A percentile compares a stretch with the other conserved stretches of the same genome.
phyloP scores from a whole-genome alignment of 148 eudicot species.

The Salicornia ramosissima region DNA sequence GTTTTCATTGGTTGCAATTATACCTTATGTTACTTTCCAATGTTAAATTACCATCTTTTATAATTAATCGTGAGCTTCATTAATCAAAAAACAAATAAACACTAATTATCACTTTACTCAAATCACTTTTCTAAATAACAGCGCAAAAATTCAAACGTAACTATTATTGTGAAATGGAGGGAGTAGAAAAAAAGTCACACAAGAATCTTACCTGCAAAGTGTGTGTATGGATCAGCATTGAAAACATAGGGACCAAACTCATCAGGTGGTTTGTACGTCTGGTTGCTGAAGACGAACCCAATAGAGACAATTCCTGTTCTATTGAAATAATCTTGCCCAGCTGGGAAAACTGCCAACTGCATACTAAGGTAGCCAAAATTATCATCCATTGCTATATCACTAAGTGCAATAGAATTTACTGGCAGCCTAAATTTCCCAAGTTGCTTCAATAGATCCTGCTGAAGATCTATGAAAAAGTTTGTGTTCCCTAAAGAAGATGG shows the following conservation, averaged over 20 bases:
- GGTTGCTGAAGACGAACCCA: conserved; percentile 55
- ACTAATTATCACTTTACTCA: too few species aligned
- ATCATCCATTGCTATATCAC: conserved; percentile 35
- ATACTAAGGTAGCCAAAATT: conserved; percentile 38
- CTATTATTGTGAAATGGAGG: too few species aligned
- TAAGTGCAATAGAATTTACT: conserved; percentile 60
- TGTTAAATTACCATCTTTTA: too few species aligned
- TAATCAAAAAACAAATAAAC: too few species aligned
- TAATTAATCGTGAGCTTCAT: too few species aligned
- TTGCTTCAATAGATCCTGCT: conserved; percentile 23
- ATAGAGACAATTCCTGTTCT: conserved; percentile 45
- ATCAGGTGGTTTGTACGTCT: conserved; percentile 49
- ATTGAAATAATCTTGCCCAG: conserved; percentile 44
- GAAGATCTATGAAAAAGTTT: conserved; percentile 30
- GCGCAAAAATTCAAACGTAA: too few species aligned
- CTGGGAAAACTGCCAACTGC: conserved; percentile 52
- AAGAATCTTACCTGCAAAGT: conserved; percentile 36
- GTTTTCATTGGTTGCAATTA: too few species aligned
- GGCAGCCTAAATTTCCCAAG: conserved; percentile 37
- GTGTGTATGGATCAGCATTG: conserved; percentile 32
- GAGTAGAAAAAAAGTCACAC: not conserved
- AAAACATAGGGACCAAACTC: conserved; percentile 64
- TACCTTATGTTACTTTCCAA: too few species aligned
- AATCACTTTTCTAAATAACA: too few species aligned
- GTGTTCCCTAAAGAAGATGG: conserved; percentile 40